Base-by-base conservation (phyloP, 1,139 yeast species). In the Lodderomyces theae region DNA sequence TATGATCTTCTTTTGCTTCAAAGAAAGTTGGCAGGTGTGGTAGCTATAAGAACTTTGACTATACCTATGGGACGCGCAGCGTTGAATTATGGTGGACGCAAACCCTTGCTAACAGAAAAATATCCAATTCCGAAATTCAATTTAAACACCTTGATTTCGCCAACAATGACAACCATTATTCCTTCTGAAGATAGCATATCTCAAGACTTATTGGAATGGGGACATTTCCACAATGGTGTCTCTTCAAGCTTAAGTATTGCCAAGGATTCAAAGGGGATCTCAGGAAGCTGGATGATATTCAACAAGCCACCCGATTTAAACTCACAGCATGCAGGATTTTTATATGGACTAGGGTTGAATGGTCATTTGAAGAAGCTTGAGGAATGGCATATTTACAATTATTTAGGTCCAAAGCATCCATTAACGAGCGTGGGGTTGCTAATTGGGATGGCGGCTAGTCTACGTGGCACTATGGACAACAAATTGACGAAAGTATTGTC, bases 381-480 rank as follows among this genome's bases (percentile, higher is more conserved):
- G 54, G 97, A 92, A 57, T 94, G 98, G 97, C 97, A 90, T 57
- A 86, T 94, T 23, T 94, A 89, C 60, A 90, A 92, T 54, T 90
- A 89, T 50, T 65, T 94, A 39, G 96, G 96, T 0, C 95, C 96
- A 1, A 90, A 94, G 52, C 92, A 87, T 55, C 79, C 85, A 2
- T 76, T 79, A 39, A 87, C 96, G 0, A 86, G 96, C 59, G 82
- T 89, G 30, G 97, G 97, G 0, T 66, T 92, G 34, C 66, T 94
- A 25, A 66, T 94, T 22, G 99, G 99, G 2, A 84, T 92, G 88
- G 82, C 97, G 11, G 96, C 97, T 0, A 87, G 96, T 60, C 69
- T 82, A 48, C 70, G 74, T 49, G 92, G 97, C 1, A 69, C 94
- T 0, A 86, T 86, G 89, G 92, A 92, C 64, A 72, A 82, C 38